Base-by-base conservation (phyloP, 371 early-diverging fungal species). In the Lichtheimia hyalospora region DNA sequence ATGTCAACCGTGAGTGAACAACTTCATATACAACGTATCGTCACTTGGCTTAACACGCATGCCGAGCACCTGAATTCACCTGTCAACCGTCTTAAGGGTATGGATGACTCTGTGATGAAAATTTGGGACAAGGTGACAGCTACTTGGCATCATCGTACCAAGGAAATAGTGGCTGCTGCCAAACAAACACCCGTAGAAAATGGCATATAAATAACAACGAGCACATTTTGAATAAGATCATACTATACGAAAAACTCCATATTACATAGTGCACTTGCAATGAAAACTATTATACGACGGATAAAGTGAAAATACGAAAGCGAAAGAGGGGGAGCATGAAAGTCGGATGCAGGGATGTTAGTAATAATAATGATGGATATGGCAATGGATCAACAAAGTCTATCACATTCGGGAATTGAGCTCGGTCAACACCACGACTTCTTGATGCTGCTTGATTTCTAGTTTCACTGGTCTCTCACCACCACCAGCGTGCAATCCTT, bases 391-490 rank as follows among this genome's bases (percentile, higher is more conserved):
- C 50, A 50, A 50, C 57, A 28, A 28, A 28, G 28, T 5, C 28
- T 28, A 28, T 34, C 10, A 34, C 34, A 34, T 34, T 34, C 34
- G 6, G 34, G 46, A 46, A 24, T 64, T 72, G n/a, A 72, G 52
- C 60, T 78, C 79, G 12, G 73, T 72, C 62, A 74, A 59, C 14
- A 78, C 61, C 20, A 74, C 71, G 7, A 78, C 79, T 73, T 78
- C 75, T 62, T 78, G 79, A 52, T 75, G 79, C 41, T 78, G 79
- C 56, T 73, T 78, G 58, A 78, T 78, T 58, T 75, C 75, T 13
- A 78, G 60, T 55, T 64, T 70, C 24, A 71, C 51, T 27, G 79
- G 75, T 51, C 80, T 81, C n/a, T 79, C 77, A 51, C 71, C 63
- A 8, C 58, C 56, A 27, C 54, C 50, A 18, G 49, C 49, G 18